phyloP scores from a whole-genome alignment of 441 rosid genomes.

The Viola pubescens region DNA sequence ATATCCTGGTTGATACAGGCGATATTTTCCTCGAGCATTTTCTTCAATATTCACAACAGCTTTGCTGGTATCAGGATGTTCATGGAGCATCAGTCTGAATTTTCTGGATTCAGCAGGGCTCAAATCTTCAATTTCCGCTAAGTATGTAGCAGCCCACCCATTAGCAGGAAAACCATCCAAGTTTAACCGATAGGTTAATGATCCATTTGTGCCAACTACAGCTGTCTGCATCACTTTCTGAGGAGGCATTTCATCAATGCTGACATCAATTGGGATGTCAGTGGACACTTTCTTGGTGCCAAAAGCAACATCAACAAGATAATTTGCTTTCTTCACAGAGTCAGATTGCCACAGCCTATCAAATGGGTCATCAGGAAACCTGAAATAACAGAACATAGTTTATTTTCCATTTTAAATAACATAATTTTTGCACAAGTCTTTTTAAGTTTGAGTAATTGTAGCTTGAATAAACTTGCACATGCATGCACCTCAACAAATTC shows the following conservation, averaged over 20 bases:
- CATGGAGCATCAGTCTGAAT: conserved; percentile 78
- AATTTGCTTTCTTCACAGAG: conserved; percentile 64
- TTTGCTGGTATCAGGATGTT: conserved; percentile 64
- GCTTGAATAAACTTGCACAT: conserved; percentile 13
- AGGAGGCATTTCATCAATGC: conserved; percentile 52
- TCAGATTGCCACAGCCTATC: conserved; percentile 98
- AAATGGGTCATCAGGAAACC: conserved; percentile 96
- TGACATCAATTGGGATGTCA: conserved; percentile 37
- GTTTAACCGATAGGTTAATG: conserved; percentile 73
- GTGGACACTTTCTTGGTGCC: conserved; percentile 80
- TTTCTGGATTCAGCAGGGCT: conserved; percentile 63
- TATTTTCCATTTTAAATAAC: not conserved
- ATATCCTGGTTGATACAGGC: conserved; percentile 82
- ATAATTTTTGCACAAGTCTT: not conserved
- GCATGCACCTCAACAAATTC: not conserved
- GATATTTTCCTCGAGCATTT: conserved; percentile 72
- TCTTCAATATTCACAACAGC: conserved; percentile 76
- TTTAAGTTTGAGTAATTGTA: not conserved
- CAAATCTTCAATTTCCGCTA: conserved; percentile 87
- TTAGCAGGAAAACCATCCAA: conserved; percentile 85
- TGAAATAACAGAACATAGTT: conserved; percentile 26
- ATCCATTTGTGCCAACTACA: conserved; percentile 89
- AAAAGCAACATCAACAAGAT: conserved; percentile 86
- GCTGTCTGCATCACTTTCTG: conserved; percentile 97
- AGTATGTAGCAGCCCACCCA: conserved; percentile 85